Percentiles rank a stretch among this genome's conserved stretches.
phyloP scores from a whole-genome alignment of 768 basidiomycete genomes.

The Termitomyces eurrhizus region DNA sequence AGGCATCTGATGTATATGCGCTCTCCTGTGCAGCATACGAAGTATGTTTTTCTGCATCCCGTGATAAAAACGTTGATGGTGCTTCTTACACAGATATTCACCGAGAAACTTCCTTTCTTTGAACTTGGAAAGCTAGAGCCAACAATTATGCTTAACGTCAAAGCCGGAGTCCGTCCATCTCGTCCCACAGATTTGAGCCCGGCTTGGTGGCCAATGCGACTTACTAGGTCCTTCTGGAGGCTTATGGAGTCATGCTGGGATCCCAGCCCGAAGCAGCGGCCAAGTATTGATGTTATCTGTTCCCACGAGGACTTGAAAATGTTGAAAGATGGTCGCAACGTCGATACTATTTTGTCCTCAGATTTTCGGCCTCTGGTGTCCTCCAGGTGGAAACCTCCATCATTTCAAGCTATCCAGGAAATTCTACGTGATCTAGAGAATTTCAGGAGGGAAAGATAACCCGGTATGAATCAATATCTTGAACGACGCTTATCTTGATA shows the following conservation, averaged over 20 bases:
- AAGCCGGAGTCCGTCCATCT: conserved; percentile 16
- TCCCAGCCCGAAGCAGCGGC: neutral
- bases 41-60: neutral
- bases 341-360: neutral
- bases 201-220: neutral
- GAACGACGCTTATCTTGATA: neutral
- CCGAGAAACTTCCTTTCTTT: conserved; percentile 20
- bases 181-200: neutral
- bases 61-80: neutral
- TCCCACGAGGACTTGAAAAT: neutral
- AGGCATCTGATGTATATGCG: conserved; percentile 19
- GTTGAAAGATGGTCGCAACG: neutral
- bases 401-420: neutral
- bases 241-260: neutral
- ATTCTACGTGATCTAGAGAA: neutral
- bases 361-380: neutral
- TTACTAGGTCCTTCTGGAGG: neutral
- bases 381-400: neutral
- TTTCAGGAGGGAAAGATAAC: neutral
- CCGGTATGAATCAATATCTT: neutral
- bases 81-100: conserved; percentile 12
- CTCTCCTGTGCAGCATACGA: conserved; percentile 20
- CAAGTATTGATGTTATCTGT: neutral
- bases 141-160: conserved; percentile 17
- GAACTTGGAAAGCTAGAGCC: conserved; percentile 14